Conservation (phyloP, 2,329 filamentous ascomycete species). For the Neophaeococcomyces mojaviensis region DNA sequence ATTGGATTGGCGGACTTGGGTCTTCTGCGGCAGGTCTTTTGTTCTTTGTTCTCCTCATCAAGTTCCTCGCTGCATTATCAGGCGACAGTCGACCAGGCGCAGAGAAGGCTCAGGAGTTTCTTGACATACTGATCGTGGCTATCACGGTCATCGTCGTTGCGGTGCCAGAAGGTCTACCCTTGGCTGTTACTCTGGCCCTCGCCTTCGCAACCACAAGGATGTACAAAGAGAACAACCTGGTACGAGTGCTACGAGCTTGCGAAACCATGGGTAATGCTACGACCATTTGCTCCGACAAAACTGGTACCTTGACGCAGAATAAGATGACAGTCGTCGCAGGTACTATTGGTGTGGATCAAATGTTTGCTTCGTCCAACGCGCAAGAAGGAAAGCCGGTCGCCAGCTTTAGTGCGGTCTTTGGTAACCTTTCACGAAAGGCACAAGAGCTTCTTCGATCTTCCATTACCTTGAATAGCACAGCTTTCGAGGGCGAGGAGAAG, state of each 20-base stretch:
- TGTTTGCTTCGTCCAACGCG: constrained; percentile 34
- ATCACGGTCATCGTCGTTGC: constrained; percentile 75
- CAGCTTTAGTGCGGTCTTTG: constrained; percentile 15
- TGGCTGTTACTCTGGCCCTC: constrained; percentile 69
- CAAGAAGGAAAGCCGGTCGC: constrained; percentile 11
- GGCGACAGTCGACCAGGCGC: constrained; percentile 50
- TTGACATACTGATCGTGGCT: constrained; percentile 69
- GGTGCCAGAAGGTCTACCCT: constrained; percentile 67
- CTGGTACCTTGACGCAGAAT: constrained; percentile 66
- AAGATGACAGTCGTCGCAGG: constrained; percentile 71
- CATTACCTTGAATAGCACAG: constrained; percentile 54
- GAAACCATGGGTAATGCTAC: constrained; percentile 77
- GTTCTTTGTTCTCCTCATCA: constrained; percentile 78
- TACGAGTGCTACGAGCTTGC: constrained; percentile 67
- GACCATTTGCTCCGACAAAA: constrained; percentile 75
- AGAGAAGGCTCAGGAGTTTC: constrained; percentile 69
- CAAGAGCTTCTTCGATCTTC: constrained; percentile 35
- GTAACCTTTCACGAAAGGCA: constrained; percentile 26
- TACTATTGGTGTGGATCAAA: constrained; percentile 53
- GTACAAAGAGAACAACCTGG: constrained; percentile 70
- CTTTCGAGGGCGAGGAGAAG: constrained; percentile 67
- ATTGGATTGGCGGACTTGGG: constrained; percentile 70
- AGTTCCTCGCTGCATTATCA: constrained; percentile 66
- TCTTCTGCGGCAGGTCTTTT: constrained; percentile 68
- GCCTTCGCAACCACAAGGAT: constrained; percentile 71